Conservation (phyloP, 225 moss, liverwort and hornwort species). For the Neckera pumila region DNA sequence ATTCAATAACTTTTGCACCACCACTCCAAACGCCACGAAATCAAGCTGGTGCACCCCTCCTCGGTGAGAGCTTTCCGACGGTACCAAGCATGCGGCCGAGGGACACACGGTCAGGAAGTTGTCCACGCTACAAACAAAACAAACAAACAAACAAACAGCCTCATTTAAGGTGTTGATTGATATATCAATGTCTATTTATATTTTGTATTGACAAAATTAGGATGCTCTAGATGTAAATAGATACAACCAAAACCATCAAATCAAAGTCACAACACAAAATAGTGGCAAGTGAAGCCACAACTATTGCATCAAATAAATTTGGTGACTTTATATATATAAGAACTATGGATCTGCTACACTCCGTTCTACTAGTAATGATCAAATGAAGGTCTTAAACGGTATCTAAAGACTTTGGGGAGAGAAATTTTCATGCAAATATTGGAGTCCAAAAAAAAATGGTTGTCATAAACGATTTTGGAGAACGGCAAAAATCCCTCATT, state of each 20-base stretch:
- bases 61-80: no score
- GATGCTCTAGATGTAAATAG: fast-evolving
- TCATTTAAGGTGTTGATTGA: no score
- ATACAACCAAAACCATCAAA: not conserved
- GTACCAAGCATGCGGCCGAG: no score
- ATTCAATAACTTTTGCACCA: no score
- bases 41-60: no score
- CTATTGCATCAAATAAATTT: not conserved
- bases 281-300: fast-evolving
- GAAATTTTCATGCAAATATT: not conserved
- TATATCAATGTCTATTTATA: not conserved
- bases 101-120: no score
- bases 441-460: not conserved
- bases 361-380: fast-evolving
- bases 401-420: not conserved
- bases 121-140: no score
- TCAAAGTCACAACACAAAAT: not conserved
- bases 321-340: not conserved
- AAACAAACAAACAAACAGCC: no score
- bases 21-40: no score
- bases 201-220: not conserved
- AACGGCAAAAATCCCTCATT: fast-evolving
- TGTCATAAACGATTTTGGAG: not conserved
- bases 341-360: fast-evolving
- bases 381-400: fast-evolving